Conservation (phyloP, 352 stramenopile genomes). For the Globisporangium carolinianum region DNA sequence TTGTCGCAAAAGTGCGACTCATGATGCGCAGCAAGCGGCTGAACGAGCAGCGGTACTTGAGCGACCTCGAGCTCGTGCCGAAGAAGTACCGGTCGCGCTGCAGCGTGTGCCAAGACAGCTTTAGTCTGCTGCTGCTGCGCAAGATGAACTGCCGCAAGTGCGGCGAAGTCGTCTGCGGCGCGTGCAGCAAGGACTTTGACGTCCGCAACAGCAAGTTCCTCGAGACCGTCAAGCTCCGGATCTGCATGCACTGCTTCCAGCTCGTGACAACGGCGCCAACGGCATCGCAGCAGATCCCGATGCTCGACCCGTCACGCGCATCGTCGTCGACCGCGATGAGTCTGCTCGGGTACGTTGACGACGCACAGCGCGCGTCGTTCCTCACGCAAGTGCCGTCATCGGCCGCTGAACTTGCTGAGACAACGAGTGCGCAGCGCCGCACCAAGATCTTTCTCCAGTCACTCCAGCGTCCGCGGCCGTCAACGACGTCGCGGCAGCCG, state of each 20-base stretch:
- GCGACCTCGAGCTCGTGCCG: constrained; percentile 73
- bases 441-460: constrained; percentile 74
- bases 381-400: constrained; percentile 36
- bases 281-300: constrained; percentile 20
- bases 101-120: constrained; percentile 75
- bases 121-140: constrained; percentile 70
- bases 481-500: background rate
- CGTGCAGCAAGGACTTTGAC: constrained; percentile 82
- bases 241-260: constrained; percentile 85
- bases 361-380: constrained; percentile 50
- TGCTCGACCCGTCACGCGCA: constrained; percentile 42
- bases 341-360: constrained; percentile 62
- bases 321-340: constrained; percentile 39
- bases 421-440: constrained; percentile 15
- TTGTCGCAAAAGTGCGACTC: constrained; percentile 44
- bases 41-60: constrained; percentile 77
- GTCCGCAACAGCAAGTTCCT: constrained; percentile 45
- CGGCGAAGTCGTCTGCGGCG: constrained; percentile 81
- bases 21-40: constrained; percentile 68
- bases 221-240: constrained; percentile 68
- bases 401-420: constrained; percentile 10
- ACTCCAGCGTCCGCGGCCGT: constrained; percentile 28
- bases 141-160: constrained; percentile 87
- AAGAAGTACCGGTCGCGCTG: constrained; percentile 74
- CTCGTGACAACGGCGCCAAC: constrained; percentile 63